These are phyloP conservation scores for Talaromyces sp. DNA, from an alignment of 2,329 filamentous ascomycete species.

Conservation along the genomic window DNA sequence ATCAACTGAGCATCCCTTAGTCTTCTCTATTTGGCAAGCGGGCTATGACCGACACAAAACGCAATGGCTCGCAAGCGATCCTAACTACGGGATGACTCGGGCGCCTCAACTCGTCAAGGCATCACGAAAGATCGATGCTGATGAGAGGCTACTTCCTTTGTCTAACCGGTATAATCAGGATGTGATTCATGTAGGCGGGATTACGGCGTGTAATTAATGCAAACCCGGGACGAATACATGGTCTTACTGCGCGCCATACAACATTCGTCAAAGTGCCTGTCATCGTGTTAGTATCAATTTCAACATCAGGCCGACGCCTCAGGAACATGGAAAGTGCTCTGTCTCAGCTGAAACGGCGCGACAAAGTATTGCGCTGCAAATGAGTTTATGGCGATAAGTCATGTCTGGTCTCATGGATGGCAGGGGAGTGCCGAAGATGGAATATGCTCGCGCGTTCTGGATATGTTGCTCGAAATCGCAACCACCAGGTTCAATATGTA, in stretches of 20 bases:
- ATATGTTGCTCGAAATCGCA: not conserved
- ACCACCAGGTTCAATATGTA: not conserved
- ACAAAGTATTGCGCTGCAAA: not conserved
- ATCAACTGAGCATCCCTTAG: not conserved
- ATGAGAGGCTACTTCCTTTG: not conserved
- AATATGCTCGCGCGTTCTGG: not conserved
- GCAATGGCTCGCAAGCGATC: not conserved
- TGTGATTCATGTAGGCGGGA: not conserved
- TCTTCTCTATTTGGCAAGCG: not conserved
- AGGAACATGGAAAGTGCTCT: not conserved
- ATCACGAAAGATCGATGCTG: not conserved
- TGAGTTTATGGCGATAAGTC: not conserved
- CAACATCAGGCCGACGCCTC: not conserved
- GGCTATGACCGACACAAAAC: not conserved
- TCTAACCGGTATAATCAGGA: not conserved
- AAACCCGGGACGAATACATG: conserved; percentile 1
- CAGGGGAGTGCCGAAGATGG: not conserved
- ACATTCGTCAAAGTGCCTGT: not conserved
- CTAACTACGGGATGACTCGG: not conserved
- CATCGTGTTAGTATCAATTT: not conserved
- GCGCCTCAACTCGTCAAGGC: not conserved
- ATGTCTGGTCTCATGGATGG: not conserved
- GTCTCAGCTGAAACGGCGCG: not conserved
- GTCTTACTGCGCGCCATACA: not conserved
- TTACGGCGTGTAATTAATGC: not conserved